A percentile compares a stretch with the other conserved stretches of the same genome.
phyloP scores from a whole-genome alignment of 2,329 filamentous ascomycete species.

The Fusarium nelsonii region DNA sequence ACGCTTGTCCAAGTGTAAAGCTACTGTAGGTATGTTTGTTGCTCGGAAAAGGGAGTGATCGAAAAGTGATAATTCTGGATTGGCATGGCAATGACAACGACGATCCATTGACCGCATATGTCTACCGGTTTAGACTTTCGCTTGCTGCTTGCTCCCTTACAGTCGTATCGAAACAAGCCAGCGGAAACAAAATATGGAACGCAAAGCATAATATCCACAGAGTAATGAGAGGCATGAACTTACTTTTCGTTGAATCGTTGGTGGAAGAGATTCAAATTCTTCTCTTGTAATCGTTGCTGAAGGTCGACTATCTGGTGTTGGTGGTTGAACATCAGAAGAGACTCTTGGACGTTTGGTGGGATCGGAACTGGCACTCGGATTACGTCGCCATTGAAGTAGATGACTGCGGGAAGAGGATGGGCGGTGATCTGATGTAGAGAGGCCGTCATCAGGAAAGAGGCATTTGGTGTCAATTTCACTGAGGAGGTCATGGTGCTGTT shows the following conservation, averaged over 20 bases:
- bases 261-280: conserved; percentile 65
- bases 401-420: conserved; percentile 50
- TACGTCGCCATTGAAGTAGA: conserved; percentile 39
- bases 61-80: conserved; percentile 3
- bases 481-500: conserved; percentile 41
- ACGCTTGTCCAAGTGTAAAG: conserved; percentile 31
- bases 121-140: conserved; percentile 13
- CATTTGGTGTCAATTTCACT: conserved; percentile 43
- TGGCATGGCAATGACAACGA: conserved; percentile 13
- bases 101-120: conserved; percentile 21
- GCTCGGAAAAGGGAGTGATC: conserved; percentile 5
- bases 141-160: conserved; percentile 10
- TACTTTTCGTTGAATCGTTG: conserved; percentile 69
- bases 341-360: conserved; percentile 41
- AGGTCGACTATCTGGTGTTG: conserved; percentile 40
- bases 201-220: conserved; percentile 3
- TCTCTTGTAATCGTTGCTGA: conserved; percentile 53
- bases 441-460: conserved; percentile 35
- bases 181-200: conserved; percentile 21
- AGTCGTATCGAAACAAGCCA: conserved; percentile 15
- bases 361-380: conserved; percentile 34
- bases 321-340: conserved; percentile 42
- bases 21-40: not conserved
- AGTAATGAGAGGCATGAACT: conserved; percentile 50
- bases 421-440: conserved; percentile 36